Conservation (phyloP, 768 basidiomycete species). For the Austroboletus eburneus region DNA sequence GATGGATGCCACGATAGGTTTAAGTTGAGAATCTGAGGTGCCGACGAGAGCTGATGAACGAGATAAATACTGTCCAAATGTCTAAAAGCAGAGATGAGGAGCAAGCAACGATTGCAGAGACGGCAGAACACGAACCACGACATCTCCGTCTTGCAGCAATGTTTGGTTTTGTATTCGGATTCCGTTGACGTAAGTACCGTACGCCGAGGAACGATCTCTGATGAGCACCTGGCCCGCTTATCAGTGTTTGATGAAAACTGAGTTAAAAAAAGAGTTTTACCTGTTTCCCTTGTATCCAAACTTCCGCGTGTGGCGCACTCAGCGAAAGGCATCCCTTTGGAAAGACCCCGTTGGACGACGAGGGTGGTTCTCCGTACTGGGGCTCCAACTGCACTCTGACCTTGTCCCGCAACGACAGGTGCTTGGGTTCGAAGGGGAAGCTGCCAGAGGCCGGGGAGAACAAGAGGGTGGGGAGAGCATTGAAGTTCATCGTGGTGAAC, state of each 20-base stretch:
- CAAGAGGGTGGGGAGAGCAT: constrained; percentile 28
- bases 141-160: constrained; percentile 39
- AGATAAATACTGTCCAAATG: constrained; percentile 36
- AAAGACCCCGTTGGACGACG: constrained; percentile 41
- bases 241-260: constrained; percentile 7
- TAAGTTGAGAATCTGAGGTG: constrained; percentile 43
- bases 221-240: constrained; percentile 37
- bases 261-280: constrained; percentile 23
- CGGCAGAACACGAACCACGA: constrained; percentile 34
- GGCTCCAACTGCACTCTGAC: constrained; percentile 32
- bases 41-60: constrained; percentile 38
- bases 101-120: background rate
- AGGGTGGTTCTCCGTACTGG: constrained; percentile 25
- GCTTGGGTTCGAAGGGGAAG: constrained; percentile 38
- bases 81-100: constrained; percentile 27
- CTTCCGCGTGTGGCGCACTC: constrained; percentile 41
- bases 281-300: constrained; percentile 43
- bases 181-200: constrained; percentile 49
- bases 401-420: constrained; percentile 30
- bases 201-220: constrained; percentile 42
- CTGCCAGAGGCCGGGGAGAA: constrained; percentile 34
- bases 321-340: constrained; percentile 36
- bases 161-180: constrained; percentile 36
- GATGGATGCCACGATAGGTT: constrained; percentile 41
- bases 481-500: constrained; percentile 20